A percentile compares a stretch with the other conserved stretches of the same genome.
Conservation (phyloP, 1,284 basidiomycete species). For the Sutorius eximius region DNA sequence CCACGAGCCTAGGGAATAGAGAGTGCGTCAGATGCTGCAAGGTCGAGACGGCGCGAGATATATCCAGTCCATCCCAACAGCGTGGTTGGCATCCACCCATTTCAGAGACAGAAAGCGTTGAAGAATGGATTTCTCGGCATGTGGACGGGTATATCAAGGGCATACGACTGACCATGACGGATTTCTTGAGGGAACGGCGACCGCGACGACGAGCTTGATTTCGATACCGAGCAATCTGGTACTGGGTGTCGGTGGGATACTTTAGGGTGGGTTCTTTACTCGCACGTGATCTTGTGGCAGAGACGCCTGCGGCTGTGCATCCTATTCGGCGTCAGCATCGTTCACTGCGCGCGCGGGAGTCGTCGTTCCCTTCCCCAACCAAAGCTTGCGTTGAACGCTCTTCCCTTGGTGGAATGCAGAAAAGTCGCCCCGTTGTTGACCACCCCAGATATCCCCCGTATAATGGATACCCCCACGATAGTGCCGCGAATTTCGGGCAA, state of each 20-base stretch:
- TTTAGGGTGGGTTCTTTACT: conserved; percentile 20
- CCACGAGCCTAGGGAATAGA: conserved; percentile 76
- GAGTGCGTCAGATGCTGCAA: conserved; percentile 17
- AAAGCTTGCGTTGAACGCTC: background rate
- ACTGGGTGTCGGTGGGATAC: background rate
- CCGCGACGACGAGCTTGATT: conserved; percentile 24
- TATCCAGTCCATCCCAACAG: conserved; percentile 25
- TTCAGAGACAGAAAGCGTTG: background rate
- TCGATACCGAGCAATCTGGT: conserved; percentile 12
- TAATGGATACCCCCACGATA: conserved; percentile 20
- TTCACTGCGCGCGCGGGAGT: conserved; percentile 2
- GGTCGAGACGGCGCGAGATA: background rate
- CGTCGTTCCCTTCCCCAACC: background rate
- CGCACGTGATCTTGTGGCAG: conserved; percentile 22
- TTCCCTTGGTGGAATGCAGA: conserved; percentile 26
- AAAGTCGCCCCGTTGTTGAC: conserved; percentile 5
- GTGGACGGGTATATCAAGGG: background rate
- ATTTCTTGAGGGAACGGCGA: conserved; percentile 31
- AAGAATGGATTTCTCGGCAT: background rate
- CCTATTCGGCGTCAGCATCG: background rate
- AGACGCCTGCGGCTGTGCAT: conserved; percentile 8
- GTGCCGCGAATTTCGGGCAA: conserved; percentile 13
- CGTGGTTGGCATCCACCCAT: conserved; percentile 28
- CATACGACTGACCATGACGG: conserved; percentile 33
- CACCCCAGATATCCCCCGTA: conserved; percentile 18